Percentiles rank a stretch among this genome's conserved stretches.
phyloP scores from a whole-genome alignment of 371 early-diverging fungal genomes.

The Actinomucor elegans region DNA sequence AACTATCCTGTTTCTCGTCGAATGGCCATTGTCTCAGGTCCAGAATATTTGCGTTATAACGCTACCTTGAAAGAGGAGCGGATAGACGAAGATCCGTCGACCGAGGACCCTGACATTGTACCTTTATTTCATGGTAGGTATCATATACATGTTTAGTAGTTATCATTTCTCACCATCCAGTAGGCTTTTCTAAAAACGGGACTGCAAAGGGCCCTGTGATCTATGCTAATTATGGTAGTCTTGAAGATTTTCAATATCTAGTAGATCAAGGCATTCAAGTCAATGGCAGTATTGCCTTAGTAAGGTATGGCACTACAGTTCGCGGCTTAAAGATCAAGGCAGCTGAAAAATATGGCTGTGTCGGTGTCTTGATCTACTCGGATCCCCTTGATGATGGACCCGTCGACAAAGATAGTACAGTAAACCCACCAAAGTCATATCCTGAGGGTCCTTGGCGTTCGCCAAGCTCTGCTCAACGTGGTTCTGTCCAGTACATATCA shows the following conservation, averaged over 20 bases:
- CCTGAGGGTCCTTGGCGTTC: conserved; percentile 72
- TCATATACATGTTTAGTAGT: neutral
- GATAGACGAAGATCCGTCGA: conserved; percentile 57
- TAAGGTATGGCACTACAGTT: conserved; percentile 61
- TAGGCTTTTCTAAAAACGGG: conserved; percentile 58
- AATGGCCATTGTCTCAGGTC: conserved; percentile 57
- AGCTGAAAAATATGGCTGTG: conserved; percentile 60
- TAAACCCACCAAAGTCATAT: conserved; percentile 44
- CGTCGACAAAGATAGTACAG: conserved; percentile 16
- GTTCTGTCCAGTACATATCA: conserved; percentile 53
- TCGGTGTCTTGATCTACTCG: conserved; percentile 63
- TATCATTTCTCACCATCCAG: neutral
- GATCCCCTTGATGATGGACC: conserved; percentile 67
- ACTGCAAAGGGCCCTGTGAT: conserved; percentile 61
- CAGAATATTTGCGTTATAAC: conserved; percentile 49
- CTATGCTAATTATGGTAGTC: conserved; percentile 69
- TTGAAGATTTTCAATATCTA: conserved; percentile 62
- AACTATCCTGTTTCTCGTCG: conserved; percentile 59
- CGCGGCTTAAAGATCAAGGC: conserved; percentile 67
- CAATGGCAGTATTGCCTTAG: conserved; percentile 58
- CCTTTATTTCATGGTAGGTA: conserved; percentile 61
- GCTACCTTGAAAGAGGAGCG: conserved; percentile 57
- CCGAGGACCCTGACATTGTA: conserved; percentile 44
- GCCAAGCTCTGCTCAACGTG: conserved; percentile 59
- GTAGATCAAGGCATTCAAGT: conserved; percentile 47